Conservation (phyloP, 352 stramenopile species). For the Aphanomyces cochlioides region DNA sequence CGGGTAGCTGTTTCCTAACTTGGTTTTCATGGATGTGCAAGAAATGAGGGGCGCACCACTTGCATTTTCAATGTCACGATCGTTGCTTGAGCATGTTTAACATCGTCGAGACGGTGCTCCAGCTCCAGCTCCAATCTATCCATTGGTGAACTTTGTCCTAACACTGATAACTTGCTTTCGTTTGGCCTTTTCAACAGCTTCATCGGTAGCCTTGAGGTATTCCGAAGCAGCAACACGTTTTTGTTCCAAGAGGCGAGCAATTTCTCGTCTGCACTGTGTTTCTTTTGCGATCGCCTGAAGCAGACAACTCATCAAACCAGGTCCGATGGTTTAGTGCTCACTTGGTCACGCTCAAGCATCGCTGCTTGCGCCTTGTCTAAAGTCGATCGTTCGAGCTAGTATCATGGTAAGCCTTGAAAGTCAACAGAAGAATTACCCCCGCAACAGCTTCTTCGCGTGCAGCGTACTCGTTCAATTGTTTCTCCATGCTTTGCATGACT, state of each 20-base stretch:
- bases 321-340: constrained; percentile 27
- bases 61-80: constrained; percentile 52
- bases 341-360: constrained; percentile 73
- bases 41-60: constrained; percentile 33
- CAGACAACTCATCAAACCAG: neutral
- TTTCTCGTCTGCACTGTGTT: constrained; percentile 59
- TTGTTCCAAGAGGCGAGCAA: constrained; percentile 58
- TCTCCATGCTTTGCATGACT: constrained; percentile 82
- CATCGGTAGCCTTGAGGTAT: constrained; percentile 50
- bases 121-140: constrained; percentile 38
- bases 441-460: constrained; percentile 64
- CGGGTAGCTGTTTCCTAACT: constrained; percentile 14
- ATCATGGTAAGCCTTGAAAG: neutral
- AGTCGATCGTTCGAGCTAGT: constrained; percentile 63
- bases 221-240: constrained; percentile 47
- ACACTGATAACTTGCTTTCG: constrained; percentile 34
- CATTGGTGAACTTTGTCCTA: neutral
- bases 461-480: constrained; percentile 74
- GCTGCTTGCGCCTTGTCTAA: constrained; percentile 65
- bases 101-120: constrained; percentile 49
- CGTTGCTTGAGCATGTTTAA: constrained; percentile 45
- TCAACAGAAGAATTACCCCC: constrained; percentile 38
- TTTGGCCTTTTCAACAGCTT: constrained; percentile 34
- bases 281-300: constrained; percentile 36
- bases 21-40: neutral